Conservation (phyloP, 2,329 filamentous ascomycete species). For the Calonectria pteridis region DNA sequence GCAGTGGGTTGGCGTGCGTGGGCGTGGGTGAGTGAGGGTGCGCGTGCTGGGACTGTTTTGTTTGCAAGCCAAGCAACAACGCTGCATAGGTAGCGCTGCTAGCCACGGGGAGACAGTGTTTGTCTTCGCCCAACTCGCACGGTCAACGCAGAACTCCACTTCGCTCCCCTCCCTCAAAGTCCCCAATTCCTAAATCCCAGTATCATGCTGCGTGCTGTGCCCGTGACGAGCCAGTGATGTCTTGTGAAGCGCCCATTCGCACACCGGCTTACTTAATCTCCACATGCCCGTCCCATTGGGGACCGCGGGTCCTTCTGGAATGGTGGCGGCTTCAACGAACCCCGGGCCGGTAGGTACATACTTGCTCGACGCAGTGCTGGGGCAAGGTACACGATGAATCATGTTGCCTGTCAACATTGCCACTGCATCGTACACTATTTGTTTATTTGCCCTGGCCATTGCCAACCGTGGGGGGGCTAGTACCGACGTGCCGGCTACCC, state of each 20-base stretch:
- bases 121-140: background rate
- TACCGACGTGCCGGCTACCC: background rate
- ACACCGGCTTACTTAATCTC: constrained; percentile 16
- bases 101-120: constrained; percentile 21
- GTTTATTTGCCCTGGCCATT: constrained; percentile 6
- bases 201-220: background rate
- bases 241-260: constrained; percentile 32
- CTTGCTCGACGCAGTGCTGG: background rate
- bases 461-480: background rate
- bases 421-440: background rate
- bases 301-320: constrained; percentile 22
- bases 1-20: background rate
- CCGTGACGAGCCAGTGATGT: constrained; percentile 28
- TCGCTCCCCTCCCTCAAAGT: constrained; percentile 2
- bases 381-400: constrained; percentile 3
- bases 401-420: constrained; percentile 6
- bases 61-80: constrained; percentile 4
- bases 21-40: background rate
- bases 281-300: constrained; percentile 20
- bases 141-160: constrained; percentile 10
- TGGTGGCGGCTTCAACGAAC: constrained; percentile 21
- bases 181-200: constrained; percentile 21
- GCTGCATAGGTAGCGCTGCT: background rate
- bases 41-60: background rate
- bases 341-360: constrained; percentile 10